phyloP scores from a whole-genome alignment of 495 filamentous ascomycete genomes.

The Talaromyces thailandensis region DNA sequence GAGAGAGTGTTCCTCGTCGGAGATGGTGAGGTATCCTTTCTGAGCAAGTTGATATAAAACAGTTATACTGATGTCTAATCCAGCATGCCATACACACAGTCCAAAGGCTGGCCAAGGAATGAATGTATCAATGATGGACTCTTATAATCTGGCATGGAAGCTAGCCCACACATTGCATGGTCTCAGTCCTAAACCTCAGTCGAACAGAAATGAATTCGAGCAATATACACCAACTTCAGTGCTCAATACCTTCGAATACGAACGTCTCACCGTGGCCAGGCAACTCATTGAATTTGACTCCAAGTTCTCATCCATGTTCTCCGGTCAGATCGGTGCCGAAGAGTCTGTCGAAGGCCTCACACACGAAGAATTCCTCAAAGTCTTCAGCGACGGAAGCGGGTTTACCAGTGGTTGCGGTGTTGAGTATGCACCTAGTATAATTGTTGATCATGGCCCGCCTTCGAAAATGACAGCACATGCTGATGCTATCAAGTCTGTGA shows the following conservation, averaged over 20 bases:
- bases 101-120: constrained; percentile 72
- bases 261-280: constrained; percentile 59
- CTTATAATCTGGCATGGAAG: constrained; percentile 71
- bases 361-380: constrained; percentile 43
- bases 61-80: not conserved
- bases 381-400: constrained; percentile 34
- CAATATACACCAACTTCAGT: constrained; percentile 37
- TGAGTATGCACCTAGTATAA: constrained; percentile 34
- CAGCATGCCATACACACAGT: constrained; percentile 39
- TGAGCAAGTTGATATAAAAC: not conserved
- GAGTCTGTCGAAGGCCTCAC: constrained; percentile 28
- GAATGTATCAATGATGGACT: constrained; percentile 60
- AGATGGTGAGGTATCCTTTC: constrained; percentile 18
- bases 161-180: constrained; percentile 50
- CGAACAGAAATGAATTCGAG: not conserved
- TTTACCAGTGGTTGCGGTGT: constrained; percentile 40
- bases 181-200: not conserved
- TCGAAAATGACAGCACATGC: not conserved
- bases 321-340: constrained; percentile 34
- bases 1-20: constrained; percentile 50
- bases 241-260: constrained; percentile 60
- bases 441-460: constrained; percentile 21
- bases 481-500: not conserved
- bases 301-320: constrained; percentile 42
- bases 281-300: constrained; percentile 68